These are phyloP conservation scores for Magnusiomyces starmeri DNA, from an alignment of 1,139 yeast species.

Conservation along the genomic window DNA sequence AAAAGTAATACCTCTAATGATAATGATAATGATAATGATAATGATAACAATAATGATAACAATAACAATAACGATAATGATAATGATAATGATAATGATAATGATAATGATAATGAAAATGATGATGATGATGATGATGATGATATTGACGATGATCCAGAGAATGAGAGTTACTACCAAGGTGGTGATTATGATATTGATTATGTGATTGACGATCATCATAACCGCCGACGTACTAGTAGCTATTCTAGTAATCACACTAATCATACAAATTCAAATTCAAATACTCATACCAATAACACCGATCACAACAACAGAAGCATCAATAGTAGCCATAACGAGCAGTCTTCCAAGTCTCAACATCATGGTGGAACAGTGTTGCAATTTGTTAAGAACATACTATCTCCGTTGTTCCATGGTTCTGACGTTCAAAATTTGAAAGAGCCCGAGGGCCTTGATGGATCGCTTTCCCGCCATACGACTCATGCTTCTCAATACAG, in stretches of 20 bases:
- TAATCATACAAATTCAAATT: no score
- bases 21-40: neutral
- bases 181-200: constrained; percentile 5
- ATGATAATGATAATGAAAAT: neutral
- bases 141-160: neutral
- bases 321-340: neutral
- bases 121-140: neutral
- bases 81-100: neutral
- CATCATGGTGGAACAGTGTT: no score
- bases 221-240: neutral
- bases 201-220: constrained; percentile 1
- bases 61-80: neutral
- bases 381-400: no score
- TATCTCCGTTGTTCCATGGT: no score
- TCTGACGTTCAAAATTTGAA: neutral
- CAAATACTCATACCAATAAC: neutral
- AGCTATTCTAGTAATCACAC: neutral
- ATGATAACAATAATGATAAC: neutral
- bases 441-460: neutral
- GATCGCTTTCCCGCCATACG: neutral
- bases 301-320: neutral
- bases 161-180: neutral
- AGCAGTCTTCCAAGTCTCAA: no score
- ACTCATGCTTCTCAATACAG: neutral
- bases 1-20: neutral